Base-by-base conservation (phyloP, 2,329 filamentous ascomycete genomes). In the Helotiales sp. region DNA sequence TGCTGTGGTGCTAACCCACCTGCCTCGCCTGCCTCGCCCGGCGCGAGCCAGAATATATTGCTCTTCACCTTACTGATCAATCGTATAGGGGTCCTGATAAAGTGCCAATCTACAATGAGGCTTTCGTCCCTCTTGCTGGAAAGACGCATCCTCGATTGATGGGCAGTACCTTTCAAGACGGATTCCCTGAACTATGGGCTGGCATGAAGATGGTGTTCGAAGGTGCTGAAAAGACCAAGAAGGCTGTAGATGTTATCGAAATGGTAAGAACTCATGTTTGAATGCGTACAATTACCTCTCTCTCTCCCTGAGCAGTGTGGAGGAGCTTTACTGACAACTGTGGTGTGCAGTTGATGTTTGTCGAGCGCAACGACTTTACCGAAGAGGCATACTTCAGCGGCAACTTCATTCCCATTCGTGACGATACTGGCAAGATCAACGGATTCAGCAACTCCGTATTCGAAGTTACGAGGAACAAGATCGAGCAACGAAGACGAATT, bases 371-470 rank as follows among this genome's bases (percentile, higher is more conserved):
- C 27, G 62, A 60, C 0, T 66, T 64, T n/a, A 22, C 61, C 2
- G 65, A 69, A 27, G 67, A 70, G 40, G 57, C 63, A 9, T 67
- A 66, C 38, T 70, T 69, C 42, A 65, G 63, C 10, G 67, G 66
- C 7, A 69, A 61, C 24, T 66, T 69, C 29, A 66, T 57, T n/a
- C 68, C 68, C 7, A 36, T 70, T 4, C 49, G 66, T 31, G 61
- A 60, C 15, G 57, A 64, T 13, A 58, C 57, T 31, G 65, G 68
- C 13, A 54, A 52, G 15, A 52, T 69, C 2, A 62, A 64, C 19
- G 68, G 67, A 1, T 66, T 67, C 12, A 65, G 66, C 30, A 68
- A 68, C 25, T 44, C 59, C 4, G 58, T 61, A 10, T 57, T 62
- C 44, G 68, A 70, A 50, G 46, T 66, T 25, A 70, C 68, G 6